Conservation (phyloP, 352 stramenopile genomes). For the Pythium dissimile region DNA sequence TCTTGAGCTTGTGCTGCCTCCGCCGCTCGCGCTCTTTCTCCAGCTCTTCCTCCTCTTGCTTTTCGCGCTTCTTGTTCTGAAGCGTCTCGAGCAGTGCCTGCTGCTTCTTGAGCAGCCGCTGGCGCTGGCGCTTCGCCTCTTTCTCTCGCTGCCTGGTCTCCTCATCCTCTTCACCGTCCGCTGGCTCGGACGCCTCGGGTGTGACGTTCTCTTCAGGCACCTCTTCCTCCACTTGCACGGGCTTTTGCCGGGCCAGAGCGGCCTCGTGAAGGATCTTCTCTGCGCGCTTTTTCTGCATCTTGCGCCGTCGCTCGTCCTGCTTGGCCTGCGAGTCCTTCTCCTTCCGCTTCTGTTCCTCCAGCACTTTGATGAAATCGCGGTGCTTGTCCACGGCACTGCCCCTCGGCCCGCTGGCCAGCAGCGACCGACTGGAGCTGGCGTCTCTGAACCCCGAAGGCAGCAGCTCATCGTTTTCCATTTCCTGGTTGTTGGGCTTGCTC, state of each 20-base stretch:
- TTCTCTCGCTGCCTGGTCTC: slow-evolving; percentile 8
- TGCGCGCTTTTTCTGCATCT: slow-evolving; percentile 56
- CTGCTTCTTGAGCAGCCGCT: slow-evolving; percentile 56
- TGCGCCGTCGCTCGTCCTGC: slow-evolving; percentile 47
- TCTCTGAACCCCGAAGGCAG: too few relatives aligned
- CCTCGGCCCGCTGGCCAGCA: not conserved
- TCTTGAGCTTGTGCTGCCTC: slow-evolving; percentile 55
- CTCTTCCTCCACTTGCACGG: slow-evolving; percentile 15
- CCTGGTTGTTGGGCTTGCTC: slow-evolving; percentile 1
- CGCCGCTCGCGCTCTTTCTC: slow-evolving; percentile 45
- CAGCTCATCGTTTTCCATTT: not conserved
- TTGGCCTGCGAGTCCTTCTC: slow-evolving; percentile 48
- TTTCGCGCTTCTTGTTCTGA: slow-evolving; percentile 49
- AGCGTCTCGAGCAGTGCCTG: slow-evolving; percentile 50
- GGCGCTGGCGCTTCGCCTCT: slow-evolving; percentile 28
- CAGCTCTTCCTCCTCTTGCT: slow-evolving; percentile 40
- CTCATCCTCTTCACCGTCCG: slow-evolving; percentile 27
- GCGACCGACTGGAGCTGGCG: not conserved
- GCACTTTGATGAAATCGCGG: slow-evolving; percentile 59
- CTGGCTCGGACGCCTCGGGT: not conserved
- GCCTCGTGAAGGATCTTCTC: slow-evolving; percentile 50
- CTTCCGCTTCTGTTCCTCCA: slow-evolving; percentile 72
- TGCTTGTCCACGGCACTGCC: slow-evolving; percentile 44
- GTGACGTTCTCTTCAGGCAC: slow-evolving; percentile 7
- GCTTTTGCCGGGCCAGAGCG: slow-evolving; percentile 20